Base-by-base conservation (phyloP, 1,139 yeast genomes). In the Candida dubliniensis region DNA sequence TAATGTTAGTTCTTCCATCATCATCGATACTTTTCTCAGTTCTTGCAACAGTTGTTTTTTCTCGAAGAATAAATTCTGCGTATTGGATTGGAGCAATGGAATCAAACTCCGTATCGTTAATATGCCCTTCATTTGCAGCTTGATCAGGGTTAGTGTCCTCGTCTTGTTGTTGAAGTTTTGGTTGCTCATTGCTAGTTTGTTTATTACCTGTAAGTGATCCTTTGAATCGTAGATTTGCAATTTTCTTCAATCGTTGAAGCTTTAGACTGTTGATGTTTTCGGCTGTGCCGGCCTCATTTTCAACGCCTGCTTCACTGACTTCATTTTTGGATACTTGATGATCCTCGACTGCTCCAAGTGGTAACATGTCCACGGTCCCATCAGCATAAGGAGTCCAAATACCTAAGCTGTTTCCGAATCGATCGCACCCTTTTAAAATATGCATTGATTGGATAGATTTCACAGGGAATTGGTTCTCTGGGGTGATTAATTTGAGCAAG, bases 361-460 rank as follows among this genome's bases (percentile, higher is more conserved):
- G 90, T 2, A 81, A 71, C 18, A 74, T 68, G 59, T 87, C 95
- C 2, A 81, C 78, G 0, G 69, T 64, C 1, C 79, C 81, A 53
- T 82, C 81, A 0, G 93, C 90, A 59, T 85, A 87, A 0, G 82
- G 76, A 0, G 79, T 60, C 95, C 95, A 87, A 4, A 79, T 71
- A 0, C 90, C 93, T 45, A 82, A 57, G 24, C 88, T 73, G 34
- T 74, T 66, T 0, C 82, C 71, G 52, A 77, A 78, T 43, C 90
- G 66, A 30, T 73, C 73, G 4, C 91, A 90, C 4, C 91, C 91
- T 46, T 78, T 74, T 10, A 82, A 56, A 2, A 81, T 69, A 44
- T 77, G 75, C 69, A 82, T 74, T 0, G 84, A 65, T 36, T 76
- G 76, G 25, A 82, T 59, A 1, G 84, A 78, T 38, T 74, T 65